Conservation (phyloP, 169 alveolate species). For the Neospora caninum region DNA sequence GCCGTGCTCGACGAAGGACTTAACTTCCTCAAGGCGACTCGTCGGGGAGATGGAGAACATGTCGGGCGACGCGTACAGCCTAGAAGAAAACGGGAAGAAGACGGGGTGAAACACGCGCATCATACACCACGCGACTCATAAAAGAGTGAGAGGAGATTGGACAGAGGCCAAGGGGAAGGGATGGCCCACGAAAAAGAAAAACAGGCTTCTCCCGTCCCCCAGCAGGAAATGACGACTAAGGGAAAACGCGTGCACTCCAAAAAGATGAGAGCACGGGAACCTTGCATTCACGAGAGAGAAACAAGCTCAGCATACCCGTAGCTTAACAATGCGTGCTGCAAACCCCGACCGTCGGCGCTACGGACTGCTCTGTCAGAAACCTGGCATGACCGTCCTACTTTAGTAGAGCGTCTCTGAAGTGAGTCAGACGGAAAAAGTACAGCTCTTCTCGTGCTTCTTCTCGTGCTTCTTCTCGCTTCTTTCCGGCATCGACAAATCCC, state of each 20-base stretch:
- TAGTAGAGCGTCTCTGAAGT: constrained; percentile 77
- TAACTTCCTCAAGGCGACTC: background rate
- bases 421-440: constrained; percentile 87
- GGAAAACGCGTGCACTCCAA: too few species aligned
- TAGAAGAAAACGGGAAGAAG: background rate
- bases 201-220: too few species aligned
- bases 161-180: too few species aligned
- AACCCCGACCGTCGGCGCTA: background rate
- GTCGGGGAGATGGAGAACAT: background rate
- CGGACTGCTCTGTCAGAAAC: background rate
- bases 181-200: too few species aligned
- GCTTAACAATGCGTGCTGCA: background rate
- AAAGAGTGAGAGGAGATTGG: too few species aligned
- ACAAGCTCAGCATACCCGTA: too few species aligned
- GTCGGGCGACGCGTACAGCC: background rate
- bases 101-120: background rate
- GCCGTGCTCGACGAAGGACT: constrained; percentile 2
- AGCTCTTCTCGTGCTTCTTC: background rate
- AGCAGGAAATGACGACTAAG: too few species aligned
- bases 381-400: background rate
- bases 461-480: background rate
- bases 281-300: too few species aligned
- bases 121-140: too few species aligned
- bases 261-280: too few species aligned
- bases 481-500: background rate